Percentiles rank a stretch among this genome's conserved stretches.
phyloP scores from a whole-genome alignment of 257 asterid species.

The Oldenlandia corymbosa region DNA sequence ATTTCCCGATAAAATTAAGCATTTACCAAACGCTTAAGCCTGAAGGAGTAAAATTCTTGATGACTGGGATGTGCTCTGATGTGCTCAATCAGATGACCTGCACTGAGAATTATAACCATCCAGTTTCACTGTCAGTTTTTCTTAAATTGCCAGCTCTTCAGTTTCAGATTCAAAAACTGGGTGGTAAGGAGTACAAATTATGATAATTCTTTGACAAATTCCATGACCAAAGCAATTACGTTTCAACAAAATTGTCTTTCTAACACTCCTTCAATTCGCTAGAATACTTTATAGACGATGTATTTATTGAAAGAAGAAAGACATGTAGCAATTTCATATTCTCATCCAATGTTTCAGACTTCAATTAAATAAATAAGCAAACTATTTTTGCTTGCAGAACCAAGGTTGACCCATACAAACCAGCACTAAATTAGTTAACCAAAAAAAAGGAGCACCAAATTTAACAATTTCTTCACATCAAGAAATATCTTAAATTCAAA shows the following conservation, averaged over 20 bases:
- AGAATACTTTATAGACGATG: neutral
- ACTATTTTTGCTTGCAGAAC: no score
- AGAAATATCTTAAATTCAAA: no score
- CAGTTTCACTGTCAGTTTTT: constrained; percentile 16
- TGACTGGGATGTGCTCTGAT: constrained; percentile 52
- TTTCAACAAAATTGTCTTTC: neutral
- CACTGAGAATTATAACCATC: constrained; percentile 44
- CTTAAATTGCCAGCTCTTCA: neutral
- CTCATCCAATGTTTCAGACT: no score
- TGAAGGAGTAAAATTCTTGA: constrained; percentile 61
- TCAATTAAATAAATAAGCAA: no score
- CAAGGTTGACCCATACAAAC: no score
- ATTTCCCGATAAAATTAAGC: neutral
- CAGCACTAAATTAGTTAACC: no score
- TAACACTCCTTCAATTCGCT: neutral
- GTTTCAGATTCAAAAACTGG: no score
- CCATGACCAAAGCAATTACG: neutral
- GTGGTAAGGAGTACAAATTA: neutral
- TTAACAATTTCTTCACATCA: no score
- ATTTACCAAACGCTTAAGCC: constrained; percentile 69
- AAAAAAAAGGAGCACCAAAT: no score
- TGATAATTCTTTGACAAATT: neutral
- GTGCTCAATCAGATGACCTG: constrained; percentile 77
- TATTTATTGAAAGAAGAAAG: neutral
- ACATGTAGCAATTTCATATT: neutral